Conservation (phyloP, 2,329 filamentous ascomycete genomes). For the Thielaviopsis musarum region DNA sequence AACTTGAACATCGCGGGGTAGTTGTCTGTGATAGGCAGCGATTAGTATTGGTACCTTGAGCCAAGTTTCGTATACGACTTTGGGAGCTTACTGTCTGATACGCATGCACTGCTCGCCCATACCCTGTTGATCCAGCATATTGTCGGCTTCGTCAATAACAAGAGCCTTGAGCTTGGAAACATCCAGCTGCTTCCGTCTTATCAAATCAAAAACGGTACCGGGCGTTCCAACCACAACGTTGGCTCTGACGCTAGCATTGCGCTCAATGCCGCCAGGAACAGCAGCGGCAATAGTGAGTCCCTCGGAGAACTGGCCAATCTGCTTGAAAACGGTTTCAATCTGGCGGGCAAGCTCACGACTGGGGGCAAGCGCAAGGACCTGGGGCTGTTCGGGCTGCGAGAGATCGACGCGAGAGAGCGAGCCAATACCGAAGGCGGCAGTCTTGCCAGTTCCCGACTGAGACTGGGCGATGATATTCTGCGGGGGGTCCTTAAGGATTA, state of each 20-base stretch:
- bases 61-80: neutral
- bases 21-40: constrained; percentile 32
- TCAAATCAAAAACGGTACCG: constrained; percentile 77
- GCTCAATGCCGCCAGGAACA: constrained; percentile 59
- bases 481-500: constrained; percentile 75
- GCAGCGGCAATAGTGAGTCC: constrained; percentile 63
- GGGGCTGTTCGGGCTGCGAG: constrained; percentile 47
- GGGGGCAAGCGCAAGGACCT: constrained; percentile 78
- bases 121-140: constrained; percentile 94
- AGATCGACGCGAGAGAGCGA: constrained; percentile 77
- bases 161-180: constrained; percentile 57
- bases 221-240: constrained; percentile 86
- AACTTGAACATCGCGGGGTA: constrained; percentile 63
- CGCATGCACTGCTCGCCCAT: constrained; percentile 88
- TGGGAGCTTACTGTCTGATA: constrained; percentile 56
- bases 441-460: constrained; percentile 98
- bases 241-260: constrained; percentile 51
- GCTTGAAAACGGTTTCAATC: constrained; percentile 69
- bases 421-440: constrained; percentile 86
- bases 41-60: constrained; percentile 18
- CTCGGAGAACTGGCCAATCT: constrained; percentile 71
- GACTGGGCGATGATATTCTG: constrained; percentile 94
- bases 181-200: constrained; percentile 61
- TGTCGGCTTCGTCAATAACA: constrained; percentile 93
- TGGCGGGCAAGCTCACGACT: constrained; percentile 90